Base-by-base conservation (phyloP, 1,139 yeast genomes). In the Kodamaea derodonti region DNA sequence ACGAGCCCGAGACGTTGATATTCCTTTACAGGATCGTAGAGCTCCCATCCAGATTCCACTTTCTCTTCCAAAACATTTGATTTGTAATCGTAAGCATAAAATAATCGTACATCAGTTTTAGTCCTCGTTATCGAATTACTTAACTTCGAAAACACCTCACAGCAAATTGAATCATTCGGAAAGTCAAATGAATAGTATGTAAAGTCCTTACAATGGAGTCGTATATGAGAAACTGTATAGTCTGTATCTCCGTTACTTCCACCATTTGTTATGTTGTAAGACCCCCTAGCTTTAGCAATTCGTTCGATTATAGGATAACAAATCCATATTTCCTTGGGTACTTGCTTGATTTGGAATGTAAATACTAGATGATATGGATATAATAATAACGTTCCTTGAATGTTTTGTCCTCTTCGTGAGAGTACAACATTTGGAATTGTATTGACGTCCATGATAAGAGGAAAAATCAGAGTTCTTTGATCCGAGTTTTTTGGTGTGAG, bases 341-440 rank as follows among this genome's bases (percentile, higher is more conserved):
- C 58, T 23, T 30, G 37, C 13, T 38, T 35, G 42, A 47, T n/a
- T 45, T 40, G 30, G 39, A 47, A 47, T 27, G 41, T 75, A 58
- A 90, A 90, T 16, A 92, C 92, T 51, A 92, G 66, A 62, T 92
- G 98, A 56, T 83, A 90, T 1, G 90, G 78, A 1, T 95, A 85
- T 36, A 92, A 62, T 43, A 85, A 84, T 27, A 92, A 64, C 4
- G 82, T 74, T 1, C 97, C 98, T 7, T 60, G 59, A 22, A 75
- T 64, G 29, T 77, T 65, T 35, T 65, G 67, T 12, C 97, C 97
- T 39, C 85, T 71, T 42, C 87, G 75, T 46, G 78, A 77, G 36
- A 87, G 67, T 14, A 77, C 66, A 36, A 87, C 92, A 49, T 79
- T 73, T 34, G 79, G 78, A 26, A 84, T 86, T 54, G 76, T 58